Evolutionary conservation across 2,329 filamentous ascomycete species (phyloP), one percentile per base, ranked within the genome.

Genomic region (Beauveria caledonica): DNA sequence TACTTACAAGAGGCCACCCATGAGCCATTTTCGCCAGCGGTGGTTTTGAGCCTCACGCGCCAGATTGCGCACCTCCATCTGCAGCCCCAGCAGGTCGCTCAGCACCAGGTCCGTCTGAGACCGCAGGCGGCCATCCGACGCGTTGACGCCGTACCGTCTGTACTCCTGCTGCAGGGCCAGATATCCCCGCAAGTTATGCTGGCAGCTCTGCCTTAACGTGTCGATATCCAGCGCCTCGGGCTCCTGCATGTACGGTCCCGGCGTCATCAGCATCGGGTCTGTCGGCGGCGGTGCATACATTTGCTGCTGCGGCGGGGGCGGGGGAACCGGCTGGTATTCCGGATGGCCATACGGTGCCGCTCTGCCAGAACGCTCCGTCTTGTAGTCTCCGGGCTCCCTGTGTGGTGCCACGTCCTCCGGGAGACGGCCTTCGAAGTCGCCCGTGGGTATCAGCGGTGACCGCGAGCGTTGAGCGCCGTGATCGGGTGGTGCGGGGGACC

Each of bases 1-100:
- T 49, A 73, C 79, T 76, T 66, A 83, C 80, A 82, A 68, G 17
- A 78, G 66, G 0, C 79, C 79, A 3, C 82, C 80, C 1, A 83
- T 66, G 15, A 83, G 65, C 76, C 80, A 82, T 63, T 75, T 75
- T 51, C 80, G 74, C 79, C 80, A 83, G 40, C 82, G 74, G 49
- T 78, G 75, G 39, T 72, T 71, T 68, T 83, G 78, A 1, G 76
- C 77, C 11, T 68, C 70, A 64, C 74, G 77, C 39, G 74, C 73
- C 48, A 82, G 65, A 3, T 69, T 70, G 5, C 74, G 70, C 3
- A 84, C 74, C 62, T 79, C 74, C 23, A 71, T 69, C 21, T 79
- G 72, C 63, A 84, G 66, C 1, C 66, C 68, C 45, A 71, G 73
- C 62, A 85, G 65, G 56, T 82, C 78, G 19, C 69, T 70, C 10